Percentiles rank a stretch among this genome's conserved stretches.
Conservation (phyloP, 2,329 filamentous ascomycete species). For the Madurella fahalii region DNA sequence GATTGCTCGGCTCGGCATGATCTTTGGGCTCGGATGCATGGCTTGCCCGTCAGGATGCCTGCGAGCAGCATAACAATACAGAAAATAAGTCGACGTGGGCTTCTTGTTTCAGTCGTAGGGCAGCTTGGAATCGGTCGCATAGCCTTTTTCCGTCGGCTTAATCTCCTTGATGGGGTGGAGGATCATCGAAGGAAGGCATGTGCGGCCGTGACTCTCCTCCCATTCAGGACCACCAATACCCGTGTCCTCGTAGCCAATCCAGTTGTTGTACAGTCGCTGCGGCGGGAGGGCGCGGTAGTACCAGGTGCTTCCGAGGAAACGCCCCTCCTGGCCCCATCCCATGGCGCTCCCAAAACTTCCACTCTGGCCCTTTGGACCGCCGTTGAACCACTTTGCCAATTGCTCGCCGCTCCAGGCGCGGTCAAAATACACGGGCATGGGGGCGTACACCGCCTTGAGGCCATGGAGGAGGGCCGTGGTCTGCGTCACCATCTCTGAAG, state of each 20-base stretch:
- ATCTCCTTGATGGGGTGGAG: slow-evolving; percentile 59
- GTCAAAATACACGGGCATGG: slow-evolving; percentile 77
- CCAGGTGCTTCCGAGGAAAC: slow-evolving; percentile 58
- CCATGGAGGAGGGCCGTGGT: slow-evolving; percentile 72
- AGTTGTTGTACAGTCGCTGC: slow-evolving; percentile 58
- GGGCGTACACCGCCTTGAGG: slow-evolving; percentile 72
- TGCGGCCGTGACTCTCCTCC: slow-evolving; percentile 53
- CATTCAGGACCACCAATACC: slow-evolving; percentile 51
- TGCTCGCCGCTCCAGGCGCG: slow-evolving; percentile 60
- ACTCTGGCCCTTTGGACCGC: slow-evolving; percentile 50
- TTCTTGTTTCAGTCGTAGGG: slow-evolving; percentile 30
- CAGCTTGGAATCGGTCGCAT: slow-evolving; percentile 38
- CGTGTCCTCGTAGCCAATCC: slow-evolving; percentile 57
- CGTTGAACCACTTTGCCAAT: slow-evolving; percentile 57
- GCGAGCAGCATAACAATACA: not conserved
- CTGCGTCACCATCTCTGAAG: slow-evolving; percentile 75
- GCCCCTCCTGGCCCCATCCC: slow-evolving; percentile 55
- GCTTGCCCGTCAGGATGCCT: not conserved
- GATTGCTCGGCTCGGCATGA: not conserved
- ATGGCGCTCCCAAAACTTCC: slow-evolving; percentile 54
- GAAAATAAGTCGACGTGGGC: not conserved
- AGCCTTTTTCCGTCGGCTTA: slow-evolving; percentile 44
- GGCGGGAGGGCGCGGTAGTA: slow-evolving; percentile 57
- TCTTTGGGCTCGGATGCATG: not conserved
- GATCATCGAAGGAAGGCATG: slow-evolving; percentile 56